These are phyloP conservation scores for Margaritispora aquatica DNA, from an alignment of 495 filamentous ascomycete species.

Conservation along the genomic window DNA sequence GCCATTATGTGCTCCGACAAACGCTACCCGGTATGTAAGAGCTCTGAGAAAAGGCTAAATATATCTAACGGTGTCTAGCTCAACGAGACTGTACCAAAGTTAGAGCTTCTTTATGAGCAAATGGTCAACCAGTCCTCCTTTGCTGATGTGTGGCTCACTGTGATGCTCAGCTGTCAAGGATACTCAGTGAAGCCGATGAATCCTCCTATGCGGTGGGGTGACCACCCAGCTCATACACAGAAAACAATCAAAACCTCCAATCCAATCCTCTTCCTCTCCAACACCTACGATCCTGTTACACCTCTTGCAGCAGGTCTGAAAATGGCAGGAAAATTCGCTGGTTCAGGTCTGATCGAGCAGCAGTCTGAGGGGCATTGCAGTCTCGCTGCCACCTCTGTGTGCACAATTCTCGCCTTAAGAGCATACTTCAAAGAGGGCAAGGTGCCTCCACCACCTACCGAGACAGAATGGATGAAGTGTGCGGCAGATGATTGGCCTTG, in stretches of 20 bases:
- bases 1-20: slow-evolving; percentile 44
- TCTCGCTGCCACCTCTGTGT: slow-evolving; percentile 30
- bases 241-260: slow-evolving; percentile 40
- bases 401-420: slow-evolving; percentile 31
- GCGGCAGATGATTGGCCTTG: slow-evolving; percentile 26
- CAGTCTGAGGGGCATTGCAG: slow-evolving; percentile 39
- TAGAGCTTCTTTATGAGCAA: slow-evolving; percentile 29
- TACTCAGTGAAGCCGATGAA: slow-evolving; percentile 33
- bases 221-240: slow-evolving; percentile 24
- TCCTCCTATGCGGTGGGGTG: slow-evolving; percentile 32
- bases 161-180: slow-evolving; percentile 37
- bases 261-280: slow-evolving; percentile 55
- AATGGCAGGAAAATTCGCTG: slow-evolving; percentile 41
- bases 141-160: slow-evolving; percentile 35
- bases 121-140: slow-evolving; percentile 33
- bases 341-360: slow-evolving; percentile 40
- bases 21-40: slow-evolving; percentile 26
- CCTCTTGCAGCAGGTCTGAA: slow-evolving; percentile 43
- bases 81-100: slow-evolving; percentile 31
- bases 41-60: too few species aligned
- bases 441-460: slow-evolving; percentile 32
- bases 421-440: slow-evolving; percentile 35
- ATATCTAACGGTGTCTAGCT: slow-evolving; percentile 22
- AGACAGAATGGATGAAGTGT: slow-evolving; percentile 35
- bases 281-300: slow-evolving; percentile 55